Percentiles rank a stretch among this genome's conserved stretches.
These are phyloP conservation scores for Gossypium sturtianum DNA, from an alignment of 345 rosid genomes.

Conservation along the genomic window DNA sequence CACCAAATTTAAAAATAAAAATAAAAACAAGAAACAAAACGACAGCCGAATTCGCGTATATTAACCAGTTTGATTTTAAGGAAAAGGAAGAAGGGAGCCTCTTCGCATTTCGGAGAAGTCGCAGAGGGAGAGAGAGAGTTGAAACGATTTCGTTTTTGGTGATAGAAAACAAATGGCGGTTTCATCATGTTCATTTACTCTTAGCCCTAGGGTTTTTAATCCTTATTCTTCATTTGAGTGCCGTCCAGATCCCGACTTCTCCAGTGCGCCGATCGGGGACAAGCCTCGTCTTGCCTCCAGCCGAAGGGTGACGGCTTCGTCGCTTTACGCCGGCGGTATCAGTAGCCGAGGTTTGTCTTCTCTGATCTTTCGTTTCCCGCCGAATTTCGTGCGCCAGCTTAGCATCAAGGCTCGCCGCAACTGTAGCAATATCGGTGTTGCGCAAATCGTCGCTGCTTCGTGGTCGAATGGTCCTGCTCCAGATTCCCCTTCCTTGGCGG, in stretches of 20 bases:
- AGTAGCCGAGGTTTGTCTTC: slow-evolving; percentile 61
- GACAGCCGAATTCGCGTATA: slow-evolving; percentile 1
- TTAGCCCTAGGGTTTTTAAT: slow-evolving; percentile 16
- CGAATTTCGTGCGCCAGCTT: slow-evolving; percentile 95
- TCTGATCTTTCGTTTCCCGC: slow-evolving; percentile 78
- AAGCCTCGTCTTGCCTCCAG: slow-evolving; percentile 13
- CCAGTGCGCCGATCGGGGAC: slow-evolving; percentile 33
- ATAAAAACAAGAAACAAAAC: neutral
- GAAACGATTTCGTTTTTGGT: neutral
- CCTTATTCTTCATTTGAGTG: slow-evolving; percentile 44
- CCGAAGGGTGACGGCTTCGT: slow-evolving; percentile 4
- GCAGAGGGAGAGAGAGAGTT: neutral
- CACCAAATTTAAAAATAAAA: neutral
- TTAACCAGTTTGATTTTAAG: neutral
- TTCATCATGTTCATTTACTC: slow-evolving; percentile 25
- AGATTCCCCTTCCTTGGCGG: slow-evolving; percentile 48
- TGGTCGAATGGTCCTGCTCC: slow-evolving; percentile 67
- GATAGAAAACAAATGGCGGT: slow-evolving; percentile 36
- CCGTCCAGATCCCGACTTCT: slow-evolving; percentile 68
- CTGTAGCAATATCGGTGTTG: slow-evolving; percentile 98
- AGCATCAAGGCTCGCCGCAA: slow-evolving; percentile 94
- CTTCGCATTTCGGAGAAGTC: slow-evolving; percentile 4
- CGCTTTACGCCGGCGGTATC: slow-evolving; percentile 2
- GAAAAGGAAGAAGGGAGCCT: neutral
- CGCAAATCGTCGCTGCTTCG: slow-evolving; percentile 95